Base-by-base conservation (phyloP, 768 basidiomycete genomes). In the Lenzites betulinus region DNA sequence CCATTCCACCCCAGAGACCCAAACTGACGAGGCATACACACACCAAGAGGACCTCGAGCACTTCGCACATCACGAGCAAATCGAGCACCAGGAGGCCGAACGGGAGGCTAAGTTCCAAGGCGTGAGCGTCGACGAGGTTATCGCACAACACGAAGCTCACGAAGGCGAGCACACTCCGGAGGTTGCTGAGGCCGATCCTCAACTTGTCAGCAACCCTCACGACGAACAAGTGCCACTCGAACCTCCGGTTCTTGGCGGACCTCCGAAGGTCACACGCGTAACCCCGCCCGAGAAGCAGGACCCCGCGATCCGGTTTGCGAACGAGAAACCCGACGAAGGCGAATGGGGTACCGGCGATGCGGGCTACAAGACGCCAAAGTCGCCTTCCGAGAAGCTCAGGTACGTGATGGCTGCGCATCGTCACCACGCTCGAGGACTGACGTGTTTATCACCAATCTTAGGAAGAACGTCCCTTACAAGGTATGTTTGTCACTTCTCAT, bases 1-100 rank as follows among this genome's bases (percentile, higher is more conserved):
- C 80, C 97, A 99, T 75, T 89, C 87, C 28, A 98, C 96, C 36
- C 95, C 95, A 0, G 97, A 98, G 72, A 98, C 96, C 0, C 97
- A 98, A 74, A 95, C 94, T 0, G 95, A 98, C 71, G 93, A 93
- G 66, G 83, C 95, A 0, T 99, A 98, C 76, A 89, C 71, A 60
- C 97, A 99, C 72, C 90, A 94, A 0, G 97, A 98, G 74, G 93
- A 94, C 73, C 58, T 89, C 47, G 95, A 95, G 67, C 96, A 99
- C 70, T 98, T 98, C 70, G 81, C 86, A 26, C 86, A 92, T 54
- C 96, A 98, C 71, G 92, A 90, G 65, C 67, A 75, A 4, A 98
- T 98, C 60, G 96, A 98, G 70, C 82, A 72, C 9, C 75, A 86
- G 64, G 96, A 98, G 75, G 90, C 88, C 23, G 87, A 89, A 68